Evolutionary conservation across 176 grass and related monocot species (phyloP).

Genomic region (Oryza glaberrima): DNA sequence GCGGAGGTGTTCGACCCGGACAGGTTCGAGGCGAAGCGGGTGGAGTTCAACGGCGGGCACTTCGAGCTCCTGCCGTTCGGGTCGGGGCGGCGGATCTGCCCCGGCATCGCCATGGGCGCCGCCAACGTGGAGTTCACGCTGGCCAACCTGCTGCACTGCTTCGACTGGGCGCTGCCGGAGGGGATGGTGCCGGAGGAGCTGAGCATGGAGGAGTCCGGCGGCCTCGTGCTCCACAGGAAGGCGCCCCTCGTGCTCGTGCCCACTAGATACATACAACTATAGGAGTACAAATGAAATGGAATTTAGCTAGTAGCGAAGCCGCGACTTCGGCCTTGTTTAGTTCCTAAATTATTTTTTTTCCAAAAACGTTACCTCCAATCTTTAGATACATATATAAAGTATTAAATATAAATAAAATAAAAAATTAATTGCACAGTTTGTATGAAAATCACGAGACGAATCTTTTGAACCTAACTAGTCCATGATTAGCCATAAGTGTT

Average conservation of each 20-base stretch:
- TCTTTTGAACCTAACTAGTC: too few species aligned
- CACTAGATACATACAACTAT: background rate
- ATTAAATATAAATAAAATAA: too few species aligned
- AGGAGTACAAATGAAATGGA: too few species aligned
- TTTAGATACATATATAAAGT: rapidly evolving
- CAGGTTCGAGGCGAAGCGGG: conserved; percentile 15
- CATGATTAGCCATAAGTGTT: too few species aligned
- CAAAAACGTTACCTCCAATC: too few species aligned
- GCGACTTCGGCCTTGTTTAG: too few species aligned
- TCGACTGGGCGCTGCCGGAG: conserved; percentile 44
- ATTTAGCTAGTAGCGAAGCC: too few species aligned
- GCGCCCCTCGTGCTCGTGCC: conserved; percentile 32
- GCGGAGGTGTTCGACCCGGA: conserved; percentile 51
- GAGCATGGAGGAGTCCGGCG: conserved; percentile 43
- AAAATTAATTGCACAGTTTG: too few species aligned
- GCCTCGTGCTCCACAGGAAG: background rate
- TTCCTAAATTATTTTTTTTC: too few species aligned
- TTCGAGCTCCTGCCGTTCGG: conserved; percentile 53
- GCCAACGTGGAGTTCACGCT: conserved; percentile 24
- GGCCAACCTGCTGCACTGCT: conserved; percentile 42
- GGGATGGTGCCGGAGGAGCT: conserved; percentile 12
- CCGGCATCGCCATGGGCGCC: conserved; percentile 35
- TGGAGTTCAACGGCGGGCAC: conserved; percentile 31
- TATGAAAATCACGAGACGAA: too few species aligned
- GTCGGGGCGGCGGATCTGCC: conserved; percentile 43